Conservation (phyloP, 2,329 filamentous ascomycete species). For the Penicillium capsulatum region DNA sequence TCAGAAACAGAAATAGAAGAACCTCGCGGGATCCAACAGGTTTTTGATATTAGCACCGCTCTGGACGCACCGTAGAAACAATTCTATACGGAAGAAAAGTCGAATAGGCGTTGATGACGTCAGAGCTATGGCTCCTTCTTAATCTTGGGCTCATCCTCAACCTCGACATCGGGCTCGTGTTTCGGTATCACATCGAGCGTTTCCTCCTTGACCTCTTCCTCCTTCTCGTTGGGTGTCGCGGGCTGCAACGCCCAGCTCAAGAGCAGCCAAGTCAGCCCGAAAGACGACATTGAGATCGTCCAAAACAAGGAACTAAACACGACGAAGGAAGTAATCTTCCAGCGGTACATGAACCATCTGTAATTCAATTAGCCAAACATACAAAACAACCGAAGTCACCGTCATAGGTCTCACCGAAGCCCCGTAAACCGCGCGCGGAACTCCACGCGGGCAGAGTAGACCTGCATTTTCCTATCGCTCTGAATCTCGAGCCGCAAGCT, state of each 20-base stretch:
- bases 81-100: no score
- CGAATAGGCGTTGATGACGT: no score
- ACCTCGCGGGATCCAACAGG: no score
- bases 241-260: constrained; percentile 44
- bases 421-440: constrained; percentile 74
- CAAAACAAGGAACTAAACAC: constrained; percentile 71
- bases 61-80: no score
- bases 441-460: constrained; percentile 65
- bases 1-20: no score
- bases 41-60: no score
- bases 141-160: constrained; percentile 20
- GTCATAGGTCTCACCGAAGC: constrained; percentile 48
- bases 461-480: constrained; percentile 64
- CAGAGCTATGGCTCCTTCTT: constrained; percentile 29
- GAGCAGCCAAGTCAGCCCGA: constrained; percentile 61
- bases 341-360: constrained; percentile 81
- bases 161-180: constrained; percentile 18
- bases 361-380: not conserved
- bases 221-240: constrained; percentile 14
- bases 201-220: constrained; percentile 31
- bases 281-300: constrained; percentile 65
- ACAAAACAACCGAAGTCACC: not conserved
- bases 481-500: constrained; percentile 64
- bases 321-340: constrained; percentile 65
- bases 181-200: constrained; percentile 15